phyloP scores from a whole-genome alignment of 73 alveolate species.

The Tetrahymena thermophila region DNA sequence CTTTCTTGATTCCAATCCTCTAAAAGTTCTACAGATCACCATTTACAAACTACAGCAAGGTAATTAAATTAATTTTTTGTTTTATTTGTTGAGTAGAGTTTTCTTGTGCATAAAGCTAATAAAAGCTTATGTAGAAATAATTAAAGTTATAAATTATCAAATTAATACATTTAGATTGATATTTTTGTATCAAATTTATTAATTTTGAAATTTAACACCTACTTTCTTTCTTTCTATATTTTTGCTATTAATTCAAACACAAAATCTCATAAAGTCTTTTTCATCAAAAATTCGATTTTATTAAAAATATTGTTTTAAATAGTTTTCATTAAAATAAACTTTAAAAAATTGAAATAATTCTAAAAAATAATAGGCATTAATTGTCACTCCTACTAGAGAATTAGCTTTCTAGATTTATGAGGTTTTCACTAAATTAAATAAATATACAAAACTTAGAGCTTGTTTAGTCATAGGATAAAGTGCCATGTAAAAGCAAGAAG shows the following conservation, averaged over 20 bases:
- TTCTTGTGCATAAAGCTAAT: neutral
- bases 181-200: neutral
- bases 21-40: conserved; percentile 64
- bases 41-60: neutral
- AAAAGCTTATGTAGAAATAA: conserved; percentile 5
- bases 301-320: too few species aligned
- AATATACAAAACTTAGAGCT: conserved; percentile 68
- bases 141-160: neutral
- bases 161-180: neutral
- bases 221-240: conserved; percentile 4
- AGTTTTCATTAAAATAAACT: too few species aligned
- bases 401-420: conserved; percentile 89
- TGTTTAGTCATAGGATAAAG: conserved; percentile 87
- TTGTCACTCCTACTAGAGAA: conserved; percentile 95
- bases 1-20: conserved; percentile 95
- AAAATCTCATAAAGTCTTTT: neutral
- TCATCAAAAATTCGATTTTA: too few species aligned
- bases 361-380: conserved; percentile 31
- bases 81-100: neutral
- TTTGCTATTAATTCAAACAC: neutral
- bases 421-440: conserved; percentile 74
- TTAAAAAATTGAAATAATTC: neutral
- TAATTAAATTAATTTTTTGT: neutral
- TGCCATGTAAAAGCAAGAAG: conserved; percentile 65
- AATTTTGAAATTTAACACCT: neutral